Evolutionary conservation across 1,284 basidiomycete species (phyloP).

Genomic region (Marasmius sp.): DNA sequence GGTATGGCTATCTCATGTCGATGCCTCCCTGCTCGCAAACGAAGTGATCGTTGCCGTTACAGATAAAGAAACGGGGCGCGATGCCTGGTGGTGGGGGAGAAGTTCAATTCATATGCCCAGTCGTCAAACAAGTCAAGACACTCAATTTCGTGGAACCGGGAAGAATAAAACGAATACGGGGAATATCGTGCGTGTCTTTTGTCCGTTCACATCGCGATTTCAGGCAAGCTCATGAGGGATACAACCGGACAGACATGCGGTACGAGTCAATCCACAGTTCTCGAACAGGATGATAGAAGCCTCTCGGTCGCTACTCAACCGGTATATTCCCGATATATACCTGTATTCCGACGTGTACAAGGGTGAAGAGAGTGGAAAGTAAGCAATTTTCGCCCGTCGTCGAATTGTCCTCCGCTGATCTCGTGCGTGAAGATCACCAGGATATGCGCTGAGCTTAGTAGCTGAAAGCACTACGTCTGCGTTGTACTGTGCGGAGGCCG

Average conservation of each 20-base stretch:
- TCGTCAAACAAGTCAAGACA: conserved; percentile 88
- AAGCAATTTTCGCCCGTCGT: conserved; percentile 26
- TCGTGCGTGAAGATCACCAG: conserved; percentile 75
- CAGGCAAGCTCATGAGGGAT: too few species aligned
- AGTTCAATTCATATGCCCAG: conserved; percentile 89
- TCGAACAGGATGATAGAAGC: conserved; percentile 98
- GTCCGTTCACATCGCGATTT: too few species aligned
- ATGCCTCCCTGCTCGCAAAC: neutral
- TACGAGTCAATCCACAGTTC: conserved; percentile 95
- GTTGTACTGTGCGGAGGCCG: conserved; percentile 85
- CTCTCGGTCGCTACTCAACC: conserved; percentile 87
- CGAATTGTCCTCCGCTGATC: neutral
- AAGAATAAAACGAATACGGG: conserved; percentile 91
- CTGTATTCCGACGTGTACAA: conserved; percentile 98
- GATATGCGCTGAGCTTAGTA: conserved; percentile 89
- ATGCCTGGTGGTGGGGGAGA: conserved; percentile 92
- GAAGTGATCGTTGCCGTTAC: conserved; percentile 5
- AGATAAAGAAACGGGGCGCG: conserved; percentile 95
- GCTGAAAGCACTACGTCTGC: conserved; percentile 92
- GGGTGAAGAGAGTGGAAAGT: conserved; percentile 96
- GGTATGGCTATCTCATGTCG: conserved; percentile 38
- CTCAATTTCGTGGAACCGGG: conserved; percentile 91
- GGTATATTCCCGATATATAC: conserved; percentile 98
- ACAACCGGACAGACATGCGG: conserved; percentile 69
- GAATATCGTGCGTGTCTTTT: conserved; percentile 79